Conservation (phyloP, 2,329 filamentous ascomycete genomes). For the Xylariales sp. region DNA sequence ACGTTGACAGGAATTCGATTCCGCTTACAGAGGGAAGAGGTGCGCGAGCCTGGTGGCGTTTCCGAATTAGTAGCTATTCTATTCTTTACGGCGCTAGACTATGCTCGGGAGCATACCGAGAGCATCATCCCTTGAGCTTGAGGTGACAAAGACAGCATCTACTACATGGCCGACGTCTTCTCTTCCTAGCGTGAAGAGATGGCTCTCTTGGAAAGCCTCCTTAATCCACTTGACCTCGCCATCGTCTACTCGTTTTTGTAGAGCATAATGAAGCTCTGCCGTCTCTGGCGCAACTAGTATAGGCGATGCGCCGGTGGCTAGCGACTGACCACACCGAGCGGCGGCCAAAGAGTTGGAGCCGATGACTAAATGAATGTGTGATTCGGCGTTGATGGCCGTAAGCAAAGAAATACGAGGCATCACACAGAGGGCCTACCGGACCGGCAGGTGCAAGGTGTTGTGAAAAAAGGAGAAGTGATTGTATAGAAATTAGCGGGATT, state of each 20-base stretch:
- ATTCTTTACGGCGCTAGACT: too few species aligned
- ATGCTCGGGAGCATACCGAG: conserved; percentile 48
- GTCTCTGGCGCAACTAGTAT: conserved; percentile 79
- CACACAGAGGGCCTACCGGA: conserved; percentile 29
- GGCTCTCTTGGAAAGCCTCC: conserved; percentile 74
- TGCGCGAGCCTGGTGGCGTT: conserved; percentile 65
- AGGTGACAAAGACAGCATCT: conserved; percentile 91
- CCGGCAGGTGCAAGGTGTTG: neutral
- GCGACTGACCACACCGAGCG: conserved; percentile 80
- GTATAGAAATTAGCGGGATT: neutral
- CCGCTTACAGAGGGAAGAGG: conserved; percentile 79
- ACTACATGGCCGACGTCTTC: conserved; percentile 81
- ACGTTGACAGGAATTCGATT: conserved; percentile 94
- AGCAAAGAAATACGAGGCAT: conserved; percentile 64
- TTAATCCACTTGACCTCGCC: conserved; percentile 74
- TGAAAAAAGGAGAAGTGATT: neutral
- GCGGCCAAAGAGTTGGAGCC: conserved; percentile 90
- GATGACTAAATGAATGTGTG: conserved; percentile 84
- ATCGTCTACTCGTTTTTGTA: conserved; percentile 73
- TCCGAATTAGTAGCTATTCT: conserved; percentile 10
- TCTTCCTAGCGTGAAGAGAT: conserved; percentile 82
- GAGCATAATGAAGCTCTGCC: conserved; percentile 66
- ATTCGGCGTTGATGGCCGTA: conserved; percentile 75
- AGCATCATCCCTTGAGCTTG: conserved; percentile 58
- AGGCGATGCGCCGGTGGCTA: conserved; percentile 84